Evolutionary conservation across 371 early-diverging fungal species (phyloP), one percentile per base, ranked within the genome.

Genomic region (Syncephalastrum monosporum): DNA sequence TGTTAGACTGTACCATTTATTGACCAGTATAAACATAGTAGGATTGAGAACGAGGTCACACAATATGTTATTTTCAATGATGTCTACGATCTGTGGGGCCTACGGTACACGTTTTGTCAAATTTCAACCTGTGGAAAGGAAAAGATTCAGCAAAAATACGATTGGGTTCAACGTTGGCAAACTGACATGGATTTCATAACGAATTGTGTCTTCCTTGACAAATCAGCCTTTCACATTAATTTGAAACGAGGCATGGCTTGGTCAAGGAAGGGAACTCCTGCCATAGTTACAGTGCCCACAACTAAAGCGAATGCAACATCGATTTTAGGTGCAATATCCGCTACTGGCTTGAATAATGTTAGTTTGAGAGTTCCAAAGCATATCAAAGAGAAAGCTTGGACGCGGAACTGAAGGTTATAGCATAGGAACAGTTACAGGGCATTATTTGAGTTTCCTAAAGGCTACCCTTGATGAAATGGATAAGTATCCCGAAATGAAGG

Each of bases 401-500:
- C 29, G 27, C 48, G 8, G 5, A 3, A 29, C 42, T 48, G 57
- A 57, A 25, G 38, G 3, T 1, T 57, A 57, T 50, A 57, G 57
- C 50, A 57, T 50, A 33, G 49, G 57, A 57, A 49, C 41, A 24
- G 50, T 49, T 33, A 50, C 50, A 50, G 48, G 21, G 21, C 50
- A 49, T 49, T 58, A 58, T 58, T 5, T 58, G 21, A 58, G 44
- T 45, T 57, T 57, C 44, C 23, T 57, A 16, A 57, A 57, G 50
- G 57, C 48, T 27, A 57, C 57, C 19, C 38, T 48, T 48, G 59
- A 49, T 63, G 64, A 59, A 60, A 68, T 68, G 61, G 64, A 68
- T 53, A 61, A 61, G 50, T 54, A 64, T 59, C 59, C 62, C 57
- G 51, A 64, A 59, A 66, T 66, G 57, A 64, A 67, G 55, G 59